phyloP scores from a whole-genome alignment of 2,329 filamentous ascomycete species.

The Colletotrichum cuscutae region DNA sequence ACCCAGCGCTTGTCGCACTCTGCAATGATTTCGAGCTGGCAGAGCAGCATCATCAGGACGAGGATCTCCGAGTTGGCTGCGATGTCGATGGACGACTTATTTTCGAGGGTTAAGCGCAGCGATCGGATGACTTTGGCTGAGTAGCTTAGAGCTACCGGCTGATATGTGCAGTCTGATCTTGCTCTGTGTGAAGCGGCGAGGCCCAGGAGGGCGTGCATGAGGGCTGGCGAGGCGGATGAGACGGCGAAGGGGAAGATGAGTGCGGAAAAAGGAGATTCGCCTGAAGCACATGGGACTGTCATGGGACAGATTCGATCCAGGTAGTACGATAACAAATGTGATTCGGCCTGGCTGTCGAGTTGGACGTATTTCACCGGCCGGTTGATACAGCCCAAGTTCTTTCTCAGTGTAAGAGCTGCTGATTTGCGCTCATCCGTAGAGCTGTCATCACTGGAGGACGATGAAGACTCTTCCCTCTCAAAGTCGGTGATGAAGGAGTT shows the following conservation, averaged over 20 bases:
- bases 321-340: slow-evolving; percentile 32
- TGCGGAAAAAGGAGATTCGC: slow-evolving; percentile 31
- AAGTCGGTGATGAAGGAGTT: slow-evolving; percentile 22
- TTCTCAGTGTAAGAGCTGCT: slow-evolving; percentile 11
- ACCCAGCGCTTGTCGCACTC: slow-evolving; percentile 55
- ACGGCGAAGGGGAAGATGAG: slow-evolving; percentile 34
- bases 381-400: slow-evolving; percentile 7
- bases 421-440: slow-evolving; percentile 16
- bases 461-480: slow-evolving; percentile 5
- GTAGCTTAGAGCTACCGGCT: slow-evolving; percentile 28
- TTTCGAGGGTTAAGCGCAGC: slow-evolving; percentile 22
- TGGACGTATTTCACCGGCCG: slow-evolving; percentile 21
- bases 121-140: slow-evolving; percentile 34
- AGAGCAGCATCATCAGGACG: slow-evolving; percentile 35
- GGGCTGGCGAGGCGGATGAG: slow-evolving; percentile 33
- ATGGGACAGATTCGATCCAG: slow-evolving; percentile 34
- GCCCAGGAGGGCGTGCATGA: slow-evolving; percentile 33
- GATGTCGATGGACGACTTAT: slow-evolving; percentile 19
- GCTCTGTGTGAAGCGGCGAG: slow-evolving; percentile 35
- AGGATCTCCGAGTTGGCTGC: slow-evolving; percentile 31
- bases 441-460: slow-evolving; percentile 15
- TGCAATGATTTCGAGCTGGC: slow-evolving; percentile 34
- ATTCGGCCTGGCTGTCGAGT: slow-evolving; percentile 17
- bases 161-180: slow-evolving; percentile 20
- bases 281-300: slow-evolving; percentile 27